A percentile compares a stretch with the other conserved stretches of the same genome.
These are phyloP conservation scores for Plasmodium yoelii DNA, from an alignment of 169 alveolate genomes.

Conservation along the genomic window DNA sequence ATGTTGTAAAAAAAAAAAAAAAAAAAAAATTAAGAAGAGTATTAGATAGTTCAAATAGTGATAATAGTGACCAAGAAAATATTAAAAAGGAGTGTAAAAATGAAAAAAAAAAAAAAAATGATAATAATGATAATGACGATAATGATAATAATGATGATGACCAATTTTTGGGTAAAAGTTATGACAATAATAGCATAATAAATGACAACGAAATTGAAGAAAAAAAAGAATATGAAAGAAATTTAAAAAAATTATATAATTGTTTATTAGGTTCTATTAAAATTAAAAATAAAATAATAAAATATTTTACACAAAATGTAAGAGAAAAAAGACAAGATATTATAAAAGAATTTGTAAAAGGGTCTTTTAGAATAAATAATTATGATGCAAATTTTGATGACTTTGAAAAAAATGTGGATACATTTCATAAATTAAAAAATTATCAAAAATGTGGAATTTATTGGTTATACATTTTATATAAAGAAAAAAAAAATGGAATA, in stretches of 20 bases:
- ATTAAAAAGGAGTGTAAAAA: neutral
- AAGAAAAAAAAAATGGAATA: slow-evolving; percentile 85
- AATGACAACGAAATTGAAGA: slow-evolving; percentile 19
- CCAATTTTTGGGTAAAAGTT: neutral
- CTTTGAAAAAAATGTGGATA: slow-evolving; percentile 57
- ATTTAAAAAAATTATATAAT: slow-evolving; percentile 29
- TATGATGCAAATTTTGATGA: slow-evolving; percentile 42
- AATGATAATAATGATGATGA: slow-evolving; percentile 3
- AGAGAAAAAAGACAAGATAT: slow-evolving; percentile 49
- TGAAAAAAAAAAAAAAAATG: neutral
- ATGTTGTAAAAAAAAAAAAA: slow-evolving; percentile 41
- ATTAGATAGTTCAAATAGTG: slow-evolving; percentile 67
- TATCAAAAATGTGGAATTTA: slow-evolving; percentile 92
- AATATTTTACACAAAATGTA: slow-evolving; percentile 23
- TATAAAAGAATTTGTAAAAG: slow-evolving; percentile 65
- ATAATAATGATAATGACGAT: neutral
- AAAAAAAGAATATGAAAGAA: slow-evolving; percentile 35
- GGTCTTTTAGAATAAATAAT: slow-evolving; percentile 51
- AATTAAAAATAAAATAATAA: slow-evolving; percentile 54
- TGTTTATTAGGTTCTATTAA: slow-evolving; percentile 34
- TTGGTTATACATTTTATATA: slow-evolving; percentile 89
- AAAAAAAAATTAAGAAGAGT: slow-evolving; percentile 48
- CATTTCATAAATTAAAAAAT: slow-evolving; percentile 82
- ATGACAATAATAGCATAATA: neutral
- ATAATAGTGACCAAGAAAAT: neutral